Percentiles rank a stretch among this genome's conserved stretches.
phyloP scores from a whole-genome alignment of 257 asterid genomes.

The Osmanthus fragrans region DNA sequence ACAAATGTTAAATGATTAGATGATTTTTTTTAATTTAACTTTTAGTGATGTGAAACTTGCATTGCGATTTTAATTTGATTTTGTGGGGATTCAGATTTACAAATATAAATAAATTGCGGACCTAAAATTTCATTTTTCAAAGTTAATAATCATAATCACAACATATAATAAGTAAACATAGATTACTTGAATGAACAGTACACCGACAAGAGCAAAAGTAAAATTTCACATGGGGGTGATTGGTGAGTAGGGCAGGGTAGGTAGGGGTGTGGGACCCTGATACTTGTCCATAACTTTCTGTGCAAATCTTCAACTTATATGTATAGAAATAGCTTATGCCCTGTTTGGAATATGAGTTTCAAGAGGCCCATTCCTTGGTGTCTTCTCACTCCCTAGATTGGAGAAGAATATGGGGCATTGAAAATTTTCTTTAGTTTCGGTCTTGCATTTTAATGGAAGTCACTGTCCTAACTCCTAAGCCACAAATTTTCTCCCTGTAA shows the following conservation, averaged over 20 bases:
- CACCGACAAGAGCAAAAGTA: not conserved
- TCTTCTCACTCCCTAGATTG: not conserved
- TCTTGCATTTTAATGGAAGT: not conserved
- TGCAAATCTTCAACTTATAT: not conserved
- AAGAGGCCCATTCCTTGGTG: not conserved
- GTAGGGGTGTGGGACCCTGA: not conserved
- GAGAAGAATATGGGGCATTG: slow-evolving; percentile 2
- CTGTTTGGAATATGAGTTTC: not conserved
- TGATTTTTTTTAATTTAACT: no score
- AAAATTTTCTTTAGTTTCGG: not conserved
- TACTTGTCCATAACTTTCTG: not conserved
- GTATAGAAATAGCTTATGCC: not conserved
- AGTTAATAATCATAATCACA: no score
- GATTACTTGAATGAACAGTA: not conserved
- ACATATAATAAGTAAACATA: no score
- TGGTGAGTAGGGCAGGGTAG: not conserved
- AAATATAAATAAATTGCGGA: no score
- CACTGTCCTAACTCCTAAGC: not conserved
- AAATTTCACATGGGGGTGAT: not conserved
- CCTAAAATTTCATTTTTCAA: no score
- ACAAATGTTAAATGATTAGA: no score
- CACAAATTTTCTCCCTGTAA: not conserved
- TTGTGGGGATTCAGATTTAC: no score
- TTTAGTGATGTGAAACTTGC: no score
- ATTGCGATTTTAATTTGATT: no score